Evolutionary conservation across 2,329 filamentous ascomycete species (phyloP).

Genomic region (Sclerotinia minor): DNA sequence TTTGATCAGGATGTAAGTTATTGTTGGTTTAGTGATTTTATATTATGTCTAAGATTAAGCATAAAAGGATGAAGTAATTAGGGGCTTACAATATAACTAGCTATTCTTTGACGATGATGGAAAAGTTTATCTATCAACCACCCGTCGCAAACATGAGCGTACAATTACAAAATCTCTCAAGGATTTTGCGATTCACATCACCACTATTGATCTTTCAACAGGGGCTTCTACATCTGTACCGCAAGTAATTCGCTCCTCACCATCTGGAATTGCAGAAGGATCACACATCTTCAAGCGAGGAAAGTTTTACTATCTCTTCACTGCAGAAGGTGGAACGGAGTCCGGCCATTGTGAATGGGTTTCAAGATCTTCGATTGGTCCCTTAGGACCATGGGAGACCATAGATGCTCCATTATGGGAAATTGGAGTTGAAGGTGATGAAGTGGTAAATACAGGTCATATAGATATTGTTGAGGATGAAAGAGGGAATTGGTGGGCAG

Average conservation of each 20-base stretch:
- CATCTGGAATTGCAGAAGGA: slow-evolving; percentile 57
- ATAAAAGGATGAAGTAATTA: not conserved
- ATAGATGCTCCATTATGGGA: slow-evolving; percentile 11
- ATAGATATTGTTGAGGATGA: slow-evolving; percentile 57
- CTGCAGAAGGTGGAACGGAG: slow-evolving; percentile 56
- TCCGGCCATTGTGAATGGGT: slow-evolving; percentile 44
- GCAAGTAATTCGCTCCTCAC: slow-evolving; percentile 40
- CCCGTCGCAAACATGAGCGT: slow-evolving; percentile 14
- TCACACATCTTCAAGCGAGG: slow-evolving; percentile 56
- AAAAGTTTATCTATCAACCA: slow-evolving; percentile 46
- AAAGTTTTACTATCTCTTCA: slow-evolving; percentile 54
- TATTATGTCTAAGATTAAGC: no score
- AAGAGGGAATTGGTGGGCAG: slow-evolving; percentile 54
- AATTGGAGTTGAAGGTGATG: slow-evolving; percentile 8
- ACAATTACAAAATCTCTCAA: not conserved
- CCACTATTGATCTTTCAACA: slow-evolving; percentile 46
- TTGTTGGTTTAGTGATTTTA: not conserved
- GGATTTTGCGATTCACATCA: slow-evolving; percentile 42
- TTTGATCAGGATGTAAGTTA: slow-evolving; percentile 24
- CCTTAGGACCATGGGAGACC: slow-evolving; percentile 17
- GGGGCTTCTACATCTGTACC: slow-evolving; percentile 43
- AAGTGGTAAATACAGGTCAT: slow-evolving; percentile 51
- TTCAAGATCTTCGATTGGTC: slow-evolving; percentile 4
- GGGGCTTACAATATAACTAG: not conserved
- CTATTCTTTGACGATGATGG: slow-evolving; percentile 57